Evolutionary conservation across 129 eudicot genomes (phyloP).

Genomic region (Smallanthus sonchifolius): DNA sequence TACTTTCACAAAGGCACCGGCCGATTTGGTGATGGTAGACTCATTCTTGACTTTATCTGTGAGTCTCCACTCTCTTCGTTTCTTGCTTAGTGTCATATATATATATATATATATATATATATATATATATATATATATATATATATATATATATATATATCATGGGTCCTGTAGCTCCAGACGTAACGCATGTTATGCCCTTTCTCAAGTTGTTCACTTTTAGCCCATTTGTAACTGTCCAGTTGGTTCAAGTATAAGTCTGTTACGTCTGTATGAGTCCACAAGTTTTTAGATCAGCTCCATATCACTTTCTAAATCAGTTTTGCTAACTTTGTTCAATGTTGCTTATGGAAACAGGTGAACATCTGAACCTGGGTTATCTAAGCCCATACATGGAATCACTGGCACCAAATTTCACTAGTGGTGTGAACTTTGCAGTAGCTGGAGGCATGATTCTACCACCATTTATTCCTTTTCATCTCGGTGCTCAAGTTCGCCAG

Average conservation of each 20-base stretch:
- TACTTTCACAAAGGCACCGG: conserved; percentile 44
- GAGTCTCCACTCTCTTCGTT: not conserved
- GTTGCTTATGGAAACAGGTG: conserved; percentile 22
- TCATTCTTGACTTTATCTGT: conserved; percentile 38
- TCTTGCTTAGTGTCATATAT: not conserved
- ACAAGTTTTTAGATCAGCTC: too few species aligned
- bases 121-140: too few species aligned
- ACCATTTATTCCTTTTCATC: conserved; percentile 28
- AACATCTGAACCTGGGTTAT: conserved; percentile 32
- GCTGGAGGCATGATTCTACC: conserved; percentile 39
- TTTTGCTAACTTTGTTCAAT: not conserved
- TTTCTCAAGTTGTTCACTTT: too few species aligned
- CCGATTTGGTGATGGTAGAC: conserved; percentile 41
- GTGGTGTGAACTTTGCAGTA: conserved; percentile 44
- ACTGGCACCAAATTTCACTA: conserved; percentile 40
- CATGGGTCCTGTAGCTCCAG: too few species aligned
- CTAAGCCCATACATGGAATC: conserved; percentile 37
- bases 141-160: too few species aligned
- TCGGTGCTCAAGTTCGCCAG: conserved; percentile 37
- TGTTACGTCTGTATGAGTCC: too few species aligned
- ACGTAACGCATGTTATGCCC: too few species aligned
- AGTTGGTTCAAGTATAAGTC: too few species aligned
- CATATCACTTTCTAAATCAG: too few species aligned
- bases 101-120: too few species aligned
- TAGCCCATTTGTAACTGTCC: too few species aligned